Percentiles rank a stretch among this genome's conserved stretches.
Conservation (phyloP, 148 eudicot species). For the Vaccinium darrowii region DNA sequence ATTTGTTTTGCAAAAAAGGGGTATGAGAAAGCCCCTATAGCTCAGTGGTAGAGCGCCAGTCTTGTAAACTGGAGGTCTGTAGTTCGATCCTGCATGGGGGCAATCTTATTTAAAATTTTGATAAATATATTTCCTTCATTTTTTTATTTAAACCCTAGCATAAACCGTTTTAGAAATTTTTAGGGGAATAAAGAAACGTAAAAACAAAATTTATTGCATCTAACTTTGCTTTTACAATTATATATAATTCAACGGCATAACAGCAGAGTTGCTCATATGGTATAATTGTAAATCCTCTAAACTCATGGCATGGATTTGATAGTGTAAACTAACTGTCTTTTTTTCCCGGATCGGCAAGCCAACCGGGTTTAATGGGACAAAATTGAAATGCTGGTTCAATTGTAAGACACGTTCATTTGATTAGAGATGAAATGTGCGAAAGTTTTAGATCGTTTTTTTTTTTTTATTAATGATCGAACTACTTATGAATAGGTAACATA, state of each 20-base stretch:
- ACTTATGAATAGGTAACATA: not conserved
- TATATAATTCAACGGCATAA: too few relatives aligned
- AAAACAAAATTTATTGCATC: not conserved
- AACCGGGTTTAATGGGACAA: too few relatives aligned
- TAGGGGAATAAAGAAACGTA: not conserved
- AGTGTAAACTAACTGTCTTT: too few relatives aligned
- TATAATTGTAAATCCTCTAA: not conserved
- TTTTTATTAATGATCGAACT: not conserved
- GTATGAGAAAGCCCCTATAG: conserved; percentile 40
- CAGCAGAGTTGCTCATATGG: not conserved
- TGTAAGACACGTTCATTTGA: too few relatives aligned
- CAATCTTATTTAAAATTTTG: conserved; percentile 3
- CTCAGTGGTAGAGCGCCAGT: conserved; percentile 77
- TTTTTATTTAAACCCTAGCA: not conserved
- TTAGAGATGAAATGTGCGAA: too few relatives aligned
- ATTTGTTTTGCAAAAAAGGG: not conserved
- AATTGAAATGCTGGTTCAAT: too few relatives aligned
- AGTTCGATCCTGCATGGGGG: conserved; percentile 59
- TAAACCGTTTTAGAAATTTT: not conserved
- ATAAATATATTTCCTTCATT: too few relatives aligned
- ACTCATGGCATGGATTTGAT: too few relatives aligned
- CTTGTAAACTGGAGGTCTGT: conserved; percentile 59
- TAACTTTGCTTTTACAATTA: too few relatives aligned
- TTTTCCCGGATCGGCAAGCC: too few relatives aligned
- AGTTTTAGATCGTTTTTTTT: not conserved